Conservation (phyloP, 2,329 filamentous ascomycete genomes). For the Penicillium sp. region DNA sequence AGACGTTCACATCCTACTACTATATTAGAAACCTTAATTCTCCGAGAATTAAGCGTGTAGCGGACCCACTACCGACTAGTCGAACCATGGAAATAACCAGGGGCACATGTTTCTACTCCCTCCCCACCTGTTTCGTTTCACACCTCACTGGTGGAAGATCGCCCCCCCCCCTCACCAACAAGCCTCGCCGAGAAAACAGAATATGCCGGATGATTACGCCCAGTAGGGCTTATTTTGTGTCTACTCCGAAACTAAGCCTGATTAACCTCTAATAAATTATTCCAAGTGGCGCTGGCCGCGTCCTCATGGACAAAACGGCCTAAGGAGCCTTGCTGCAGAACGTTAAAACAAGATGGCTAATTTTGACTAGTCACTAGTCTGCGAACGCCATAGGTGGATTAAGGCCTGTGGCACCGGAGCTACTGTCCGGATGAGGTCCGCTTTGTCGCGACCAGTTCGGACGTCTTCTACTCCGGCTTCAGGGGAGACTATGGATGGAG, state of each 20-base stretch:
- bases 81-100: neutral
- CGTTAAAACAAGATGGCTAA: neutral
- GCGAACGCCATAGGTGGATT: slow-evolving; percentile 3
- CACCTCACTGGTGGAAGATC: slow-evolving; percentile 5
- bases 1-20: neutral
- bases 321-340: neutral
- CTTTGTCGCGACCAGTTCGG: neutral
- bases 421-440: slow-evolving; percentile 1
- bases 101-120: neutral
- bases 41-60: neutral
- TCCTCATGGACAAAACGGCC: neutral
- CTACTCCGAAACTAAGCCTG: neutral
- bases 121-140: slow-evolving; percentile 3
- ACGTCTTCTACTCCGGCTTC: neutral
- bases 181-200: neutral
- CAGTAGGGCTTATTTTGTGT: neutral
- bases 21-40: neutral
- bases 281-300: neutral
- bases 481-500: neutral
- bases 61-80: neutral
- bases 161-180: neutral
- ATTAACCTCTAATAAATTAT: neutral
- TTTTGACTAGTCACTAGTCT: neutral
- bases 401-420: neutral
- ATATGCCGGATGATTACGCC: neutral